Percentiles rank a stretch among this genome's conserved stretches.
Evolutionary conservation across 1,139 yeast genomes (phyloP).

Genomic region (Nakaseomyces nivariensis): DNA sequence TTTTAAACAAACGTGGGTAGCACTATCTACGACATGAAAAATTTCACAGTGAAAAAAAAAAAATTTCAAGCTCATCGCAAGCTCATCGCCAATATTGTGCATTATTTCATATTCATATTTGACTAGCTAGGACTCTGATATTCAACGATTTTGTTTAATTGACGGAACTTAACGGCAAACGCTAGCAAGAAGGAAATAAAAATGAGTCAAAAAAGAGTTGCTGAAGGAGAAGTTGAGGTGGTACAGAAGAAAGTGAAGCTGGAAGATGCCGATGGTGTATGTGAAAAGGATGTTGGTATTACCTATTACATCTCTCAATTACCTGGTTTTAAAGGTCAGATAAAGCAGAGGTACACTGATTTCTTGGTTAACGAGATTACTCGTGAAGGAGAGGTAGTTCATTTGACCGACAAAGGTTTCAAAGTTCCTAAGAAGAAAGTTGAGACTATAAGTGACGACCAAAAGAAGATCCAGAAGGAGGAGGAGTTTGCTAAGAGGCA

Average conservation of each 20-base stretch:
- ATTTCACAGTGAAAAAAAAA: too few species aligned
- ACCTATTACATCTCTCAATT: conserved; percentile 51
- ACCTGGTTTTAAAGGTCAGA: conserved; percentile 63
- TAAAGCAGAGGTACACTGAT: conserved; percentile 89
- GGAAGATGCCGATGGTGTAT: conserved; percentile 16
- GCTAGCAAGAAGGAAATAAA: too few species aligned
- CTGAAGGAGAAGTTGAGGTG: not conserved
- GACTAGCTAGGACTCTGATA: too few species aligned
- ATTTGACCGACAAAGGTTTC: conserved; percentile 65
- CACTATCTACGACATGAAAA: too few species aligned
- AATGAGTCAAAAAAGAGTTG: conserved; percentile 1
- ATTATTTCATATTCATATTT: too few species aligned
- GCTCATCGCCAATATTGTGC: too few species aligned
- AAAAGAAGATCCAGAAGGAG: conserved; percentile 30
- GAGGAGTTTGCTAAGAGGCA: conserved; percentile 34
- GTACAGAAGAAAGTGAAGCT: conserved; percentile 1
- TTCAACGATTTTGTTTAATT: too few species aligned
- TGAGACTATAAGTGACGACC: conserved; percentile 34
- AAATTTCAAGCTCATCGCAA: too few species aligned
- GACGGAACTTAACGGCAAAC: too few species aligned
- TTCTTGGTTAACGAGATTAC: conserved; percentile 87
- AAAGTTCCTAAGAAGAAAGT: conserved; percentile 40
- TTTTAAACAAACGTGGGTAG: too few species aligned
- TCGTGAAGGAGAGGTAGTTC: conserved; percentile 58
- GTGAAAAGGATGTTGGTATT: conserved; percentile 77